These are phyloP conservation scores for Cunninghamia lanceolata DNA, from an alignment of 75 land plant species.

Conservation along the genomic window DNA sequence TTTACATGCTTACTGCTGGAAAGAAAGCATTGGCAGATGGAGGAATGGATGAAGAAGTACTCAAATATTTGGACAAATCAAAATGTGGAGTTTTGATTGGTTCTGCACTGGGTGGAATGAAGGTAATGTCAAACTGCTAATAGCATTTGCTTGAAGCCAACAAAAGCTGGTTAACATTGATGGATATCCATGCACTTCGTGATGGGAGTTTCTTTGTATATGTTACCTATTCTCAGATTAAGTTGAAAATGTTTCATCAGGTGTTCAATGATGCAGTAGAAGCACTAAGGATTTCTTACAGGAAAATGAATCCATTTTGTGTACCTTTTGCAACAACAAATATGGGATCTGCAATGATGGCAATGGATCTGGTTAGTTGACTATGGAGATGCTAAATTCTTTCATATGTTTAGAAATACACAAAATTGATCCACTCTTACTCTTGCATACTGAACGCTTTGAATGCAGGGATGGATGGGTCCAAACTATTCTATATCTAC, in stretches of 20 bases:
- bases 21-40: constrained; percentile 51
- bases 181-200: not conserved
- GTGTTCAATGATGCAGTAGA: constrained; percentile 50
- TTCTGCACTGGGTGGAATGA: constrained; percentile 59
- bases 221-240: not conserved
- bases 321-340: constrained; percentile 48
- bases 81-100: constrained; percentile 58
- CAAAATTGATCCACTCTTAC: not conserved
- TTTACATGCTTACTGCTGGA: constrained; percentile 48
- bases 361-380: constrained; percentile 39
- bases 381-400: not conserved
- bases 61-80: constrained; percentile 42
- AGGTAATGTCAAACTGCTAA: constrained; percentile 21
- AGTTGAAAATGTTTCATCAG: constrained; percentile 16
- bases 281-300: constrained; percentile 37
- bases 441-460: constrained; percentile 1
- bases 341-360: constrained; percentile 56
- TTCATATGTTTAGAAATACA: not conserved
- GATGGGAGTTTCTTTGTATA: not conserved
- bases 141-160: not conserved
- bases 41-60: constrained; percentile 29
- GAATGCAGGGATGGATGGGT: constrained; percentile 50
- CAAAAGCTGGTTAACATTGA: no score
- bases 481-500: constrained; percentile 49
- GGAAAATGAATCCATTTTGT: constrained; percentile 51